phyloP scores from a whole-genome alignment of 805 yeast species.

The Priceomyces carsonii region DNA sequence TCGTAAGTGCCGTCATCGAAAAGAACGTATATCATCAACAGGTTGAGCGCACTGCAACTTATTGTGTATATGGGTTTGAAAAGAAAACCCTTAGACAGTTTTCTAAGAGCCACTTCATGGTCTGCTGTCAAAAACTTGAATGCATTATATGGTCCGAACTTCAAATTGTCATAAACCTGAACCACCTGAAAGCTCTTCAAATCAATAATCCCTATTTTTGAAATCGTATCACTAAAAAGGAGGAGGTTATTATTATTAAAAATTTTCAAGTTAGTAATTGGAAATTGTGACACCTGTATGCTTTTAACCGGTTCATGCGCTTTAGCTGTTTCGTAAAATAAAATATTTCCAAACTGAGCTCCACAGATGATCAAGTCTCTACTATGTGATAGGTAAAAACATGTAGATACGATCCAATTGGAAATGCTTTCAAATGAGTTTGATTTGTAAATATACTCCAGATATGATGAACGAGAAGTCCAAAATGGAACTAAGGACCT shows the following conservation, averaged over 20 bases:
- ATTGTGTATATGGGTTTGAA: constrained; percentile 26
- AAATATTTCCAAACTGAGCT: constrained; percentile 30
- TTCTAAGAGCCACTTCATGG: constrained; percentile 4
- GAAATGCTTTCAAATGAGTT: constrained; percentile 10
- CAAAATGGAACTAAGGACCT: constrained; percentile 14
- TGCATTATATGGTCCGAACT: constrained; percentile 21
- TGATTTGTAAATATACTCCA: constrained; percentile 12
- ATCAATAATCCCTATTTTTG: constrained; percentile 29
- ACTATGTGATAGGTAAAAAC: constrained; percentile 12
- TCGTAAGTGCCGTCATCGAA: constrained; percentile 17
- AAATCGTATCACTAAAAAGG: constrained; percentile 29
- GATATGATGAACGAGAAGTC: constrained; percentile 10
- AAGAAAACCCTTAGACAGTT: constrained; percentile 6
- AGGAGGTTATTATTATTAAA: constrained; percentile 18
- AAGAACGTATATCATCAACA: constrained; percentile 22
- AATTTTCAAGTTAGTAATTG: constrained; percentile 19
- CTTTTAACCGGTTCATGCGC: constrained; percentile 14
- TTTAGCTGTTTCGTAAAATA: constrained; percentile 17
- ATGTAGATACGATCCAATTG: constrained; percentile 25
- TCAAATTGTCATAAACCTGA: constrained; percentile 19
- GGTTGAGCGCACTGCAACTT: constrained; percentile 21
- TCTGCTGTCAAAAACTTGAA: constrained; percentile 15
- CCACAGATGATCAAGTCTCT: constrained; percentile 24
- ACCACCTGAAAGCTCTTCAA: constrained; percentile 13
- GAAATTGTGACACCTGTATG: constrained; percentile 24